Evolutionary conservation across 805 yeast species (phyloP).

Genomic region (Blastobotrys americana): DNA sequence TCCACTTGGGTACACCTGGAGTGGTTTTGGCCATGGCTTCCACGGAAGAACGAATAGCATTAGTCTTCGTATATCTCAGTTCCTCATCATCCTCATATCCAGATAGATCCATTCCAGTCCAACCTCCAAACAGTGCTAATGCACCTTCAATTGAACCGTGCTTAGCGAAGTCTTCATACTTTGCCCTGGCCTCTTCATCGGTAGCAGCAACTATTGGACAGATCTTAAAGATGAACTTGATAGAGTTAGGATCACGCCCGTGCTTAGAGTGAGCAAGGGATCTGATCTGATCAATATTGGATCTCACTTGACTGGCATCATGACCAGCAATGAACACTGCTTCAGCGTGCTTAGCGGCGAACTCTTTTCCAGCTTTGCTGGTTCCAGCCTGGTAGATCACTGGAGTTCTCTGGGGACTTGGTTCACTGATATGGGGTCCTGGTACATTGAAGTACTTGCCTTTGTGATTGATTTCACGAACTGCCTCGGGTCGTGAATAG

Average conservation of each 20-base stretch:
- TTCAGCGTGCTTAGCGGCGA: constrained; percentile 40
- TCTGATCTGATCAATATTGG: constrained; percentile 29
- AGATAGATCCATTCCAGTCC: constrained; percentile 39
- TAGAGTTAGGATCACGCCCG: constrained; percentile 31
- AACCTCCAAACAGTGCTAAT: constrained; percentile 35
- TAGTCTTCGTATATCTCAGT: constrained; percentile 30
- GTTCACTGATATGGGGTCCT: constrained; percentile 41
- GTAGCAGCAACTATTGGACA: constrained; percentile 35
- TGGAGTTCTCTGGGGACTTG: constrained; percentile 31
- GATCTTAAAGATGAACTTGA: constrained; percentile 34
- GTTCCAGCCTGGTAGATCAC: constrained; percentile 40
- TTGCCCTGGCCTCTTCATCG: constrained; percentile 35
- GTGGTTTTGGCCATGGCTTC: constrained; percentile 2
- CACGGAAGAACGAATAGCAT: constrained; percentile 33
- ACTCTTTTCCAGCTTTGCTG: constrained; percentile 35
- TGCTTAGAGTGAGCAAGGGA: constrained; percentile 26
- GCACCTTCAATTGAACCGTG: constrained; percentile 38
- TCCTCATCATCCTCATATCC: constrained; percentile 31
- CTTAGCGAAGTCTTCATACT: constrained; percentile 28
- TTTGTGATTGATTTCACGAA: constrained; percentile 32
- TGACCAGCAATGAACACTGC: constrained; percentile 33
- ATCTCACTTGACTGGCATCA: constrained; percentile 28
- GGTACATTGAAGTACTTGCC: constrained; percentile 38
- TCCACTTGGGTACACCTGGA: constrained; percentile 18
- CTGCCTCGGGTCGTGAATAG: constrained; percentile 29